Conservation (phyloP, 164 flowering plant genomes). For the Euptelea pleiosperma region DNA sequence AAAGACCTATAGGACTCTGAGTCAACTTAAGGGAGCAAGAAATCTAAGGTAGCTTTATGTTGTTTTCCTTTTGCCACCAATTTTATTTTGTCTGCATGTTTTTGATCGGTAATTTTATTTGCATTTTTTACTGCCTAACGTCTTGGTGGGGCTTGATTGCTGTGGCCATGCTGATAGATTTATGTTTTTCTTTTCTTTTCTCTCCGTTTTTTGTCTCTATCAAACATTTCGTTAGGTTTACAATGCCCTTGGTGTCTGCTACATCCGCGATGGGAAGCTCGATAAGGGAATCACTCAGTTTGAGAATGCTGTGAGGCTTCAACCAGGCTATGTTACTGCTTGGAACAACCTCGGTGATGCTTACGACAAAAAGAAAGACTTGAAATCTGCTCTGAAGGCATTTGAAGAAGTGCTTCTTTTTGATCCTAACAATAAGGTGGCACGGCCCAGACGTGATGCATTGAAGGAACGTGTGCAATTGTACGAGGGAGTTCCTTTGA, state of each 20-base stretch:
- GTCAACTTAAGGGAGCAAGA: no score
- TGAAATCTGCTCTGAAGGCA: slow-evolving; percentile 72
- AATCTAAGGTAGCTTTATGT: no score
- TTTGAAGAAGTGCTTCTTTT: slow-evolving; percentile 88
- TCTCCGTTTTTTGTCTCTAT: neutral
- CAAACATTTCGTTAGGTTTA: slow-evolving; percentile 51
- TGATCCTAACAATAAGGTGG: slow-evolving; percentile 87
- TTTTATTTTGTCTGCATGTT: no score
- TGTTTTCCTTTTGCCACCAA: no score
- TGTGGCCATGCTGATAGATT: neutral
- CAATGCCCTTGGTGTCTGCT: slow-evolving; percentile 89
- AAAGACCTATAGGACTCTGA: neutral
- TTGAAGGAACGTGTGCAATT: slow-evolving; percentile 57
- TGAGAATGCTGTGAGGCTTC: slow-evolving; percentile 80
- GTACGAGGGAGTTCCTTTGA: slow-evolving; percentile 73
- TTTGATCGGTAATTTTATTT: neutral
- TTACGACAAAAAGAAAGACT: slow-evolving; percentile 79
- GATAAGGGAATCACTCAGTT: slow-evolving; percentile 82
- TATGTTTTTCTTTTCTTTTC: neutral
- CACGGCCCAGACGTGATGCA: slow-evolving; percentile 72
- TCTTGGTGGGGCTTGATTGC: neutral
- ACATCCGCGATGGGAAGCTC: slow-evolving; percentile 67
- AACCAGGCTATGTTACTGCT: slow-evolving; percentile 94
- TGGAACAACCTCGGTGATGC: slow-evolving; percentile 99
- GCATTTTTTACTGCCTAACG: neutral